phyloP scores from a whole-genome alignment of 2,329 filamentous ascomycete species.

The Ilyonectria mors-panacis region DNA sequence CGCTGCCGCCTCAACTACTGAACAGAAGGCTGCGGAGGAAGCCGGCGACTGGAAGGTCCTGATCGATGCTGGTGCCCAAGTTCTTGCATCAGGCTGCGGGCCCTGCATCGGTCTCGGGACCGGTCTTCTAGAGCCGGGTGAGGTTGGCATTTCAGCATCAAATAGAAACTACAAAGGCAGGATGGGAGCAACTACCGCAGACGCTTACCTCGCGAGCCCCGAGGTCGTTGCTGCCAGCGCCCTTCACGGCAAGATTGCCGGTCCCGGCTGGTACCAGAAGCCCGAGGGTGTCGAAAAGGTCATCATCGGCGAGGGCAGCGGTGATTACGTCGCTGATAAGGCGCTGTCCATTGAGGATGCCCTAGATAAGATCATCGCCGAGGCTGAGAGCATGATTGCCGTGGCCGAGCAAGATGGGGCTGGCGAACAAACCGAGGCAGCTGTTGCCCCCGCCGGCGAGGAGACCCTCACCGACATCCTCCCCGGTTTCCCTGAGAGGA shows the following conservation, averaged over 20 bases:
- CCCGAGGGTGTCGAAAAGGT: conserved; percentile 78
- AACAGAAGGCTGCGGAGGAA: conserved; percentile 84
- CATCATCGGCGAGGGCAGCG: conserved; percentile 79
- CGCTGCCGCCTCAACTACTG: conserved; percentile 84
- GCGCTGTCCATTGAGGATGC: conserved; percentile 78
- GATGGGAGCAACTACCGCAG: conserved; percentile 78
- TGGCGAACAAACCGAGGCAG: neutral
- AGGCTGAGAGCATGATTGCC: conserved; percentile 76
- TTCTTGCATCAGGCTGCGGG: conserved; percentile 81
- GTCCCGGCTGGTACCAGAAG: conserved; percentile 83
- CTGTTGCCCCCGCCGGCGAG: conserved; percentile 45
- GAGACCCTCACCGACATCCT: conserved; percentile 77
- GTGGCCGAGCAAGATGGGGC: conserved; percentile 62
- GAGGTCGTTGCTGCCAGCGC: conserved; percentile 95
- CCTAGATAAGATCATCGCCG: conserved; percentile 78
- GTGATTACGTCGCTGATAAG: conserved; percentile 73
- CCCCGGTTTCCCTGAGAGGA: conserved; percentile 87
- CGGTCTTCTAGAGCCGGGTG: conserved; percentile 86
- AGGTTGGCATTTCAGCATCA: conserved; percentile 85
- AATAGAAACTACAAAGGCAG: conserved; percentile 95
- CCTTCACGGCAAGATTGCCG: conserved; percentile 78
- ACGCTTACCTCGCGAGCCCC: conserved; percentile 89
- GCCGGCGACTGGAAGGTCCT: conserved; percentile 89
- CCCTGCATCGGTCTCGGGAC: conserved; percentile 89
- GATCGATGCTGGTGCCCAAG: conserved; percentile 82